Base-by-base conservation (phyloP, 768 basidiomycete genomes). In the Dentipellis sp. region DNA sequence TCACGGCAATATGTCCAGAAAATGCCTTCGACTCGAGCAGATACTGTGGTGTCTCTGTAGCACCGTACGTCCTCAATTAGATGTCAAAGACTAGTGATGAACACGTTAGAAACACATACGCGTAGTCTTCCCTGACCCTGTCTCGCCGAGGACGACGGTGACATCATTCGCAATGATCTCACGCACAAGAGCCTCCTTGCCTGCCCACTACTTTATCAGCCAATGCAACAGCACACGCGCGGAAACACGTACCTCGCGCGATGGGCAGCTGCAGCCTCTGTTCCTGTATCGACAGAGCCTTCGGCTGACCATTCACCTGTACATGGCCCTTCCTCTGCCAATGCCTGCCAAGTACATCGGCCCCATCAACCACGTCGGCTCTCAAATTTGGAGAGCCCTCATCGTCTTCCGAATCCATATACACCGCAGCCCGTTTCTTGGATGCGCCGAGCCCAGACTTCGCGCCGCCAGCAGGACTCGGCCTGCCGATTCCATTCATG, bases 51-150 rank as follows among this genome's bases (percentile, higher is more conserved):
- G 98, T 83, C 77, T 99, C 95, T 99, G 72, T 46, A 2, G 35
- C 45, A 16, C 58, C 42, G 50, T 45, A 29, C 29, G 29, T 29
- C 19, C 42, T 45, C n/a, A 14, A 45, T 14, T n/a, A 45, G n/a
- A 45, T 29, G 29, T 6, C 29, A 29, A 3, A 29, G 29, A 6
- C 29, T 6, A 29, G 29, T 3, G 3, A 6, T 29, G 29, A 29
- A 57, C 21, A 57, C 39, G 35, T 40, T 23, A 12, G 23, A 39
- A 45, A 36, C 22, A 84, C 92, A 65, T 70, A 95, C 95, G 95
- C 50, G 97, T 99, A 0, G 95, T 95, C 74, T 99, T 99, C 59
- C 97, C 97, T 17, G 94, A 97, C 11, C 97, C 97, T 0, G 97
- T 98, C 71, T 99, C 97, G 39, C 94, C 97, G 2, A 99, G 78